These are phyloP conservation scores for Aspergillus sclerotiicarbonarius DNA, from an alignment of 495 filamentous ascomycete genomes.

Conservation along the genomic window DNA sequence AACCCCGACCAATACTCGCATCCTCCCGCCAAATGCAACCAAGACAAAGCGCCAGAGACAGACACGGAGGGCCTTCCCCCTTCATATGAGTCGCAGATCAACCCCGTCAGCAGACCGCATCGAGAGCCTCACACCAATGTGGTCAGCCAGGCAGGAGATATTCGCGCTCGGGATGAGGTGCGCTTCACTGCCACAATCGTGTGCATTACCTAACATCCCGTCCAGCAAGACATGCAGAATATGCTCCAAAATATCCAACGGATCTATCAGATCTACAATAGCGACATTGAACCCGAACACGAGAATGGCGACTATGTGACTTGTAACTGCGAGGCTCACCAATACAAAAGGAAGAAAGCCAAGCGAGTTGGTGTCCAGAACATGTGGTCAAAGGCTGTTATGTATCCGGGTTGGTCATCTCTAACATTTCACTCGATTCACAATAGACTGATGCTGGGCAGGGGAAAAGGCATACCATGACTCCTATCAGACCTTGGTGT, in stretches of 20 bases:
- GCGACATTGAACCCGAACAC: slow-evolving; percentile 49
- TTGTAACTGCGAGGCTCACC: slow-evolving; percentile 34
- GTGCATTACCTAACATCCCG: not conserved
- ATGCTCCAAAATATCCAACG: slow-evolving; percentile 35
- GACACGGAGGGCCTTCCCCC: not conserved
- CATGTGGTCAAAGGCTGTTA: slow-evolving; percentile 46
- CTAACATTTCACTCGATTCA: not conserved
- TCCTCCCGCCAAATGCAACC: not conserved
- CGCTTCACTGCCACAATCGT: not conserved
- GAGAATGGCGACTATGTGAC: slow-evolving; percentile 24
- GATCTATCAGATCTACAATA: slow-evolving; percentile 39
- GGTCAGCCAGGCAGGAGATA: slow-evolving; percentile 34
- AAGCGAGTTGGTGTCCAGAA: slow-evolving; percentile 36
- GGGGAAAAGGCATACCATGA: slow-evolving; percentile 31
- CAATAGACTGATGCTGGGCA: not conserved
- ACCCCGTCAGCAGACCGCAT: no score
- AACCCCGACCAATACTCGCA: not conserved
- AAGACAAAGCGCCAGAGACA: not conserved
- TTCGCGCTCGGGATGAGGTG: slow-evolving; percentile 37
- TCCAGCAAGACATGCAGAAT: slow-evolving; percentile 41
- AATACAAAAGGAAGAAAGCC: slow-evolving; percentile 31
- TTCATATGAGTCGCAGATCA: not conserved
- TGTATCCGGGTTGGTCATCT: slow-evolving; percentile 35
- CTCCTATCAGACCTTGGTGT: not conserved
- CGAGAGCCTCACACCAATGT: slow-evolving; percentile 22